Evolutionary conservation across 1,139 yeast species (phyloP), one percentile per base, ranked within the genome.

Genomic region (Scheffersomyces segobiensis): DNA sequence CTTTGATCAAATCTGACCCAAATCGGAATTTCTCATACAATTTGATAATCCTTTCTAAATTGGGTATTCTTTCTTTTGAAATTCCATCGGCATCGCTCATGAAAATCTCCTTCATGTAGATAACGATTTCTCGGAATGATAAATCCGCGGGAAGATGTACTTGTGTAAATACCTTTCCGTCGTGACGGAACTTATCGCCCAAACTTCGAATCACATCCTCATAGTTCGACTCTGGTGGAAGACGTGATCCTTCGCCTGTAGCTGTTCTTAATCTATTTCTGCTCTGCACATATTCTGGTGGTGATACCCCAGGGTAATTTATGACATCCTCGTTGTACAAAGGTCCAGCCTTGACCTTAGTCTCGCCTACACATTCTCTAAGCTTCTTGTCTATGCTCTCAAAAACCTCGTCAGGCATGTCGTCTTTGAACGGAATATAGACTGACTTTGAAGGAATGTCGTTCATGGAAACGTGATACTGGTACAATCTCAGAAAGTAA

Each of bases 1-100:
- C 88, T 0, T 81, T 72, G 17, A 92, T 85, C 20, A 87, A 80
- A 24, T 80, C 72, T 1, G 89, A 89, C 0, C 96, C 85, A 70
- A 87, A 93, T 60, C 93, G 78, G 48, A 89, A 80, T 54, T 78
- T 77, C 63, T 93, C 97, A 72, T 92, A 93, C n/a, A 85, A 71
- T 1, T 74, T 76, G 12, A 88, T 74, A 62, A 88, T 66, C 47
- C 63, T 67, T 49, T 62, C 73, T n/a, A 71, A 68, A 54, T 73
- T 64, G 2, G 74, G 73, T 6, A 60, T 62, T 21, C 55, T 50
- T 5, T 59, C 63, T 14, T 46, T 52, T 20, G 52, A 52, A 50
- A 57, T 50, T 19, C 52, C 22, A 21, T 63, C 65, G 26, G 59
- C 61, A 14, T 56, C 58, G 3, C 58, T 57, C 54, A 63, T 61